Conservation (phyloP, 2,329 filamentous ascomycete species). For the Aspergillus sp. region DNA sequence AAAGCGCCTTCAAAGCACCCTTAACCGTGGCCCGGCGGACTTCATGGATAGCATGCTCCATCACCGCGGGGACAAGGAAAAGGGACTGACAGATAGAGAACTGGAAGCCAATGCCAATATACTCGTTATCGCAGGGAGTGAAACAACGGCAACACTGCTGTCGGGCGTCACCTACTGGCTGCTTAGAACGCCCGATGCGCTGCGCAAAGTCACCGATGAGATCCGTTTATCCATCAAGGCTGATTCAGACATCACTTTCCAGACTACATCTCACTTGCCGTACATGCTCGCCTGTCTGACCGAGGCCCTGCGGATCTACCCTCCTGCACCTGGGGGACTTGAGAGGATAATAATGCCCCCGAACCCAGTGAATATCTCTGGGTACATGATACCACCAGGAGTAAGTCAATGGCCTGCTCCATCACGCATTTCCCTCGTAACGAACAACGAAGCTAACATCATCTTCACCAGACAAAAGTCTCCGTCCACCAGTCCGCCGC, state of each 20-base stretch:
- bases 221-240: constrained; percentile 31
- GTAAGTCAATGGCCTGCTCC: not conserved
- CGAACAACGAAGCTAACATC: too few species aligned
- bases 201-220: constrained; percentile 43
- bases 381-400: not conserved
- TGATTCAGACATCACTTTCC: constrained; percentile 15
- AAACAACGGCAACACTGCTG: constrained; percentile 54
- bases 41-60: constrained; percentile 12
- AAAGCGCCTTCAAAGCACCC: not conserved
- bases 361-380: constrained; percentile 31
- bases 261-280: constrained; percentile 7
- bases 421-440: too few species aligned
- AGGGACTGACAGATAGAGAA: constrained; percentile 6
- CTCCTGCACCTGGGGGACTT: constrained; percentile 43
- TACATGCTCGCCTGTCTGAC: constrained; percentile 49
- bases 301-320: constrained; percentile 49
- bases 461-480: constrained; percentile 19
- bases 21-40: not conserved
- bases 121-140: constrained; percentile 49
- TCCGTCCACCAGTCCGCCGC: constrained; percentile 26
- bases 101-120: constrained; percentile 18
- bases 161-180: constrained; percentile 43
- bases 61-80: constrained; percentile 6
- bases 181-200: constrained; percentile 35
- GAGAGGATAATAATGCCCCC: constrained; percentile 32